Base-by-base conservation (phyloP, 148 eudicot genomes). In the Nyssa sinensis region DNA sequence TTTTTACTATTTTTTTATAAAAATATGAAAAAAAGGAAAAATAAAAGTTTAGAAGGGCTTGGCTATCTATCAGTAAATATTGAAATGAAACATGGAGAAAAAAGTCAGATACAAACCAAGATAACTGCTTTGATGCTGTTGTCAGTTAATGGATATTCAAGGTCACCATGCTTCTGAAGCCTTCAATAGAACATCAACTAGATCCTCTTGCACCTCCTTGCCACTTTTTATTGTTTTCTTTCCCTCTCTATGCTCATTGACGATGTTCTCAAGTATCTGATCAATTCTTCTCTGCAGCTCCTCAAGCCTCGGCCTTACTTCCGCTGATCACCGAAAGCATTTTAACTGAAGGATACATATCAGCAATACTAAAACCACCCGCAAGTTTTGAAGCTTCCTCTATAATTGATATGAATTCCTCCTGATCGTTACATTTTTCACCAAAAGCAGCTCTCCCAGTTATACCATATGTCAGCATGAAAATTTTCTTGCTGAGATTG, bases 401-500 rank as follows among this genome's bases (percentile, higher is more conserved):
- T 0, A 12, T 0, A 30, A 12, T 0, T 2, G 37, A 3, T 0
- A 51, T 11, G 1, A 69, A n/a, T 25, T 19, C 39, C 2, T 69
- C 72, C 51, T 69, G 72, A n/a, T 51, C 34, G 10, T 51, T 51
- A 28, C 61, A 8, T 69, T 69, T 69, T 39, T 5, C 2, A 1
- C 61, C 72, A 37, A 69, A 69, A 0, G 72, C 61, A 13, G 33
- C 64, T 28, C 64, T 61, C 5, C 32, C 32, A 27, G 6, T 13
- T 11, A 61, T 13, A 0, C 33, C 64, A 13, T 61, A 27, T 2
- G 64, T 61, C 16, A 27, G 33, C 3, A 19, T 27, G 32, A 28
- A 61, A 61, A 61, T 61, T 61, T 2, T 59, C 62, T 59, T 51
- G 62, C 62, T 59, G 2, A 59, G 62, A 24, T 59, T 59, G 62